Percentiles rank a stretch among this genome's conserved stretches.
Conservation (phyloP, 352 stramenopile species). For the Achlya hypogyna region DNA sequence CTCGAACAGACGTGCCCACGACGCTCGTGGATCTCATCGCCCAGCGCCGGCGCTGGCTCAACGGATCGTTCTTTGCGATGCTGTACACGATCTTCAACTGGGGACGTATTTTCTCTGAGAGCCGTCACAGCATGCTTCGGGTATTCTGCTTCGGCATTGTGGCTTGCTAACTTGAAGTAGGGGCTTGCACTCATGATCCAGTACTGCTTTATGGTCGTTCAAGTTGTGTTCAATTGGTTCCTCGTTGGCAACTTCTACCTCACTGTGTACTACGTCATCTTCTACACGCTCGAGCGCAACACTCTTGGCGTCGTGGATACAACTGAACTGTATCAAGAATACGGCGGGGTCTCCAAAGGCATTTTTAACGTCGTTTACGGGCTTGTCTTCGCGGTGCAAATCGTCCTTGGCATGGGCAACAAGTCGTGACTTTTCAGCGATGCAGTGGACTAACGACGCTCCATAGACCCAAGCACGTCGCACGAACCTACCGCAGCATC, state of each 20-base stretch:
- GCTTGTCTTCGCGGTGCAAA: neutral
- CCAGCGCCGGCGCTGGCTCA: constrained; percentile 28
- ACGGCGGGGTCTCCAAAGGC: neutral
- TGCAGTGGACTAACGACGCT: neutral
- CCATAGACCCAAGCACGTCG: neutral
- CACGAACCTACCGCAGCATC: neutral
- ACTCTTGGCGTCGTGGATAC: neutral
- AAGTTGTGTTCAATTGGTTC: neutral
- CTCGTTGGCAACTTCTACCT: constrained; percentile 1
- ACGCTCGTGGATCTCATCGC: constrained; percentile 23
- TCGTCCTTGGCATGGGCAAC: neutral
- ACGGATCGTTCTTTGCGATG: constrained; percentile 27
- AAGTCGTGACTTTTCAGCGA: neutral
- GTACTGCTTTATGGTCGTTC: neutral
- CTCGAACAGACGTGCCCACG: constrained; percentile 25
- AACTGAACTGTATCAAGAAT: neutral
- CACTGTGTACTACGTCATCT: neutral
- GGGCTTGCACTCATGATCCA: neutral
- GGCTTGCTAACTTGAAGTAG: constrained; percentile 16
- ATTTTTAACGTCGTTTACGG: neutral
- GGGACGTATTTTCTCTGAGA: constrained; percentile 23
- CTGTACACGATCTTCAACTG: constrained; percentile 24
- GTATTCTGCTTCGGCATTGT: constrained; percentile 14
- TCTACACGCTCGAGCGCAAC: neutral
- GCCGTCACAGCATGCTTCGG: constrained; percentile 16